A percentile compares a stretch with the other conserved stretches of the same genome.
phyloP scores from a whole-genome alignment of 305 asterid genomes.

The Fraxinus latifolia region DNA sequence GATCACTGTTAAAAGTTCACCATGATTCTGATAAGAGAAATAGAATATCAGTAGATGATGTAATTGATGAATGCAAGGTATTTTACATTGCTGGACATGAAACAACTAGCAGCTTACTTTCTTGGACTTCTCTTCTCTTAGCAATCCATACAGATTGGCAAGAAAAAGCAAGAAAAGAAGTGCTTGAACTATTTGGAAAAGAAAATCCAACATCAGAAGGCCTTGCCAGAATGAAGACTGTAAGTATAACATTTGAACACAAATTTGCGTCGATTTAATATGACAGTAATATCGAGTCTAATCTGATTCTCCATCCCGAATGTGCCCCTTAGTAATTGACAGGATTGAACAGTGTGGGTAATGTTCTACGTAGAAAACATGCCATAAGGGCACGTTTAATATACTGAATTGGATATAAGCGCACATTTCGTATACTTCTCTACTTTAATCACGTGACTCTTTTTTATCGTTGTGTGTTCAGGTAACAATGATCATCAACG shows the following conservation, averaged over 20 bases:
- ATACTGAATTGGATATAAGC: neutral
- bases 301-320: neutral
- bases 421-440: neutral
- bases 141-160: constrained; percentile 52
- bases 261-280: neutral
- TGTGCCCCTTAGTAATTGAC: neutral
- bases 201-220: constrained; percentile 43
- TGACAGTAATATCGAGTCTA: neutral
- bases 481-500: constrained; percentile 44
- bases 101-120: constrained; percentile 38
- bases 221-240: constrained; percentile 38
- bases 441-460: neutral
- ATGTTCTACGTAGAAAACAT: neutral
- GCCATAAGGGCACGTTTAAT: neutral
- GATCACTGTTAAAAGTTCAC: constrained; percentile 36
- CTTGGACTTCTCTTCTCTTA: constrained; percentile 42
- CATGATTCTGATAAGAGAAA: constrained; percentile 34
- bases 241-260: constrained; percentile 19
- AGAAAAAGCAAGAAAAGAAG: constrained; percentile 49
- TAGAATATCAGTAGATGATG: constrained; percentile 30
- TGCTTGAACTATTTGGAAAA: constrained; percentile 32
- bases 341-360: neutral
- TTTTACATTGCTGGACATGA: constrained; percentile 52
- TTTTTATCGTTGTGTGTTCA: neutral
- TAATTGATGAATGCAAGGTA: constrained; percentile 45